Percentiles rank a stretch among this genome's conserved stretches.
These are phyloP conservation scores for Petrea volubilis DNA, from an alignment of 257 asterid genomes.

Conservation along the genomic window DNA sequence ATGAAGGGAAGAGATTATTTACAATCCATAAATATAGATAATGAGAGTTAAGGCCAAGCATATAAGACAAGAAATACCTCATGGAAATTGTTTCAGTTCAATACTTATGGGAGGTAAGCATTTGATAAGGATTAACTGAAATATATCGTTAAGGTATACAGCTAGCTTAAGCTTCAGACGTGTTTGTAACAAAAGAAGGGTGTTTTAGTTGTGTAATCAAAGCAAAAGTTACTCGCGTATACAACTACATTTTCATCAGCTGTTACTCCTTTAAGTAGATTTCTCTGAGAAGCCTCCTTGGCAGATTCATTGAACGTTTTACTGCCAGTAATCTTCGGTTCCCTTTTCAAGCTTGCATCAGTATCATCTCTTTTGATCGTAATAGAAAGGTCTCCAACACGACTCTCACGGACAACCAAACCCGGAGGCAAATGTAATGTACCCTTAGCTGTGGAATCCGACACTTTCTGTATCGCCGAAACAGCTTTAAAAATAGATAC, in stretches of 20 bases:
- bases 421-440: slow-evolving; percentile 41
- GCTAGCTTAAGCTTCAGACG: no score
- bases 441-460: slow-evolving; percentile 45
- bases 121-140: no score
- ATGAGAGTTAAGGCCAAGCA: no score
- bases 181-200: no score
- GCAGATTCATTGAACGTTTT: slow-evolving; percentile 43
- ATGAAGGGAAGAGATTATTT: background rate
- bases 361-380: slow-evolving; percentile 65
- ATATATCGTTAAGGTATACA: no score
- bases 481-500: slow-evolving; percentile 83
- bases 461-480: slow-evolving; percentile 70
- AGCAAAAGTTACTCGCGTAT: slow-evolving; percentile 68
- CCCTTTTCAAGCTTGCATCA: slow-evolving; percentile 62
- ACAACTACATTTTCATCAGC: slow-evolving; percentile 92
- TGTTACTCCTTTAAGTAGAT: slow-evolving; percentile 87
- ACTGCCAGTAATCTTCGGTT: slow-evolving; percentile 49
- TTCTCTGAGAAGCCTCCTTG: slow-evolving; percentile 63
- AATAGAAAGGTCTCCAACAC: slow-evolving; percentile 69
- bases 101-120: no score
- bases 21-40: slow-evolving; percentile 6
- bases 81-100: no score
- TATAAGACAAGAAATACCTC: no score
- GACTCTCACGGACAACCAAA: slow-evolving; percentile 62
- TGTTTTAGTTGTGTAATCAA: no score